These are phyloP conservation scores for Vitis hybrid DNA, from an alignment of 177 flowering plant genomes.

Conservation along the genomic window DNA sequence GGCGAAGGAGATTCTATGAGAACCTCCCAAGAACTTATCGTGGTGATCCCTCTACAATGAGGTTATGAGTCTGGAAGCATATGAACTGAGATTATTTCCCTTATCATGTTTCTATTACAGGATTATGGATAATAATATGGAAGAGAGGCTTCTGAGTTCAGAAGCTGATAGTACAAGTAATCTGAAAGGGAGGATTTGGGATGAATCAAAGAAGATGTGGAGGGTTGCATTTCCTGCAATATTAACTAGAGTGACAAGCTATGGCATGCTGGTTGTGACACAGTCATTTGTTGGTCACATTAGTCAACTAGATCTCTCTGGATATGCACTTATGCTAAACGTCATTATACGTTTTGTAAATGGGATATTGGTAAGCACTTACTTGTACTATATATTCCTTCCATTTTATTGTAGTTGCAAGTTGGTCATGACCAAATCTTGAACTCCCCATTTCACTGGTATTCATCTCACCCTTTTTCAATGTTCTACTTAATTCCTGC, in stretches of 20 bases:
- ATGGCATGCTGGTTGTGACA: constrained; percentile 31
- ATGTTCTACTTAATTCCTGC: too few species aligned
- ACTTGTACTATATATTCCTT: too few species aligned
- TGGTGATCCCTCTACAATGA: too few species aligned
- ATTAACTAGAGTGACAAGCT: constrained; percentile 22
- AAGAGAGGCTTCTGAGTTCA: constrained; percentile 13
- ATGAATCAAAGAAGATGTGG: constrained; percentile 34
- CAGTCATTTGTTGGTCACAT: constrained; percentile 26
- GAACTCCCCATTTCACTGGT: too few species aligned
- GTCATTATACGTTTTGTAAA: constrained; percentile 25
- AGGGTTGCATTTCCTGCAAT: constrained; percentile 32
- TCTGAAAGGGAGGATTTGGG: constrained; percentile 19
- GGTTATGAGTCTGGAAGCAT: too few species aligned
- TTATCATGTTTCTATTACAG: too few species aligned
- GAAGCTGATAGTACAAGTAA: not conserved
- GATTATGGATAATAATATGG: not conserved
- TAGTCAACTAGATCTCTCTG: constrained; percentile 31
- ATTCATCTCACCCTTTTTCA: too few species aligned
- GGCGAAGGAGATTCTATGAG: too few species aligned
- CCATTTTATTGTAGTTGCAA: too few species aligned
- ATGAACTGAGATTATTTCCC: too few species aligned
- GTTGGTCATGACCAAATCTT: too few species aligned
- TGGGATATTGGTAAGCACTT: constrained; percentile 29
- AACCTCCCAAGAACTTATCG: too few species aligned
- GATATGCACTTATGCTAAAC: constrained; percentile 32